Conservation (phyloP, 306 rosid species). For the Prunus mongolica region DNA sequence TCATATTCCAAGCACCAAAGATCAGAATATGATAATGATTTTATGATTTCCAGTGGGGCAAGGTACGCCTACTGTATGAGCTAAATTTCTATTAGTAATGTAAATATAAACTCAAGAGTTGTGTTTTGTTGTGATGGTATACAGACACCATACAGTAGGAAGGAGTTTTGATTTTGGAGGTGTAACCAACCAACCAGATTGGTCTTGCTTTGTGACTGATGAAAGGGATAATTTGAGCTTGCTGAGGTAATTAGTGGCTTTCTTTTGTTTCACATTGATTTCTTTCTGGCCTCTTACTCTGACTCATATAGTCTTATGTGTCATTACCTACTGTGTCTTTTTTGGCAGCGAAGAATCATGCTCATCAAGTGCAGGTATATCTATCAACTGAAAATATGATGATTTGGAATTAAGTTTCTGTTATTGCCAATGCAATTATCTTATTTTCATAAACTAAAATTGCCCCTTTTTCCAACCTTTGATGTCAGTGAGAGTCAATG, state of each 20-base stretch:
- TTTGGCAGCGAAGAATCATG: constrained; percentile 80
- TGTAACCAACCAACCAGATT: constrained; percentile 24
- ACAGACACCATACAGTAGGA: constrained; percentile 37
- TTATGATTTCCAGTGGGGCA: constrained; percentile 29
- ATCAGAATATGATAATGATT: constrained; percentile 43
- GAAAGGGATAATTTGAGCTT: constrained; percentile 61
- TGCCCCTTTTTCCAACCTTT: constrained; percentile 5
- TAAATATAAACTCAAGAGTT: constrained; percentile 21
- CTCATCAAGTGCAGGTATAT: constrained; percentile 74
- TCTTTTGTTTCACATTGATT: constrained; percentile 7
- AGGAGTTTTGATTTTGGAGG: constrained; percentile 37
- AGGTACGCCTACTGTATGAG: constrained; percentile 46
- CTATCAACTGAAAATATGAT: neutral
- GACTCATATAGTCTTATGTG: constrained; percentile 13
- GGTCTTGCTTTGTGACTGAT: constrained; percentile 46
- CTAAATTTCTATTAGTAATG: constrained; percentile 3
- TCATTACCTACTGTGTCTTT: constrained; percentile 24
- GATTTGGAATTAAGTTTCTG: neutral
- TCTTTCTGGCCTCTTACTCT: neutral
- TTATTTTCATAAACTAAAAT: neutral
- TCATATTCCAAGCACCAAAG: constrained; percentile 37
- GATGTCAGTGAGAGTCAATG: constrained; percentile 55
- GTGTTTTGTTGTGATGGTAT: constrained; percentile 23
- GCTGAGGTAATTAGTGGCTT: constrained; percentile 49
- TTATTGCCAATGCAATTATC: neutral